These are phyloP conservation scores for Suillus spraguei DNA, from an alignment of 768 basidiomycete species.

Conservation along the genomic window DNA sequence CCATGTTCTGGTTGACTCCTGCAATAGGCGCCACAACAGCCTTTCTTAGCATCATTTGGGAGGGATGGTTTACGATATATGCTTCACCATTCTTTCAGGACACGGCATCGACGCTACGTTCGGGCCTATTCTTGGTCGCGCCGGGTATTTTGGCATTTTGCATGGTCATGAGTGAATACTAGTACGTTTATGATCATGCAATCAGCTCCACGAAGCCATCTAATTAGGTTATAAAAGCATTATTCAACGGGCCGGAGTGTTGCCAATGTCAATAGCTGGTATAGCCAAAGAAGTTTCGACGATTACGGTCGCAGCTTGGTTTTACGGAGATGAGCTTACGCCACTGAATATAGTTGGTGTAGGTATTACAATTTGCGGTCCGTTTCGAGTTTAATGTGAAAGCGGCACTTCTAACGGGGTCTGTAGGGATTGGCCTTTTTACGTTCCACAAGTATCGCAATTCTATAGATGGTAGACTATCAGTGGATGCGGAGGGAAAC, in stretches of 20 bases:
- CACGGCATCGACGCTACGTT: slow-evolving; percentile 50
- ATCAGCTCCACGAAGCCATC: slow-evolving; percentile 35
- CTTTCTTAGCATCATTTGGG: slow-evolving; percentile 65
- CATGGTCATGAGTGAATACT: slow-evolving; percentile 97
- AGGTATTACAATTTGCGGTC: slow-evolving; percentile 85
- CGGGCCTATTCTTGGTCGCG: slow-evolving; percentile 64
- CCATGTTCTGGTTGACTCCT: slow-evolving; percentile 93
- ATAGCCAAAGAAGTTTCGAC: slow-evolving; percentile 99
- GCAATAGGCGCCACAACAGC: slow-evolving; percentile 79
- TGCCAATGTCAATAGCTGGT: slow-evolving; percentile 97
- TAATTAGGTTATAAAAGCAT: slow-evolving; percentile 57
- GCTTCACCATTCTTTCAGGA: slow-evolving; percentile 70
- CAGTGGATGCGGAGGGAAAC: slow-evolving; percentile 78
- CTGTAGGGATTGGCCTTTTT: slow-evolving; percentile 85
- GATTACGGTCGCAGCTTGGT: slow-evolving; percentile 88
- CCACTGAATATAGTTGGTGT: slow-evolving; percentile 91
- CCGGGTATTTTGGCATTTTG: slow-evolving; percentile 90
- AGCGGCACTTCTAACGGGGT: neutral
- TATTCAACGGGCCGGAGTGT: slow-evolving; percentile 89
- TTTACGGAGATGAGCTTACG: slow-evolving; percentile 92
- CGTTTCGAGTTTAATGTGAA: slow-evolving; percentile 29
- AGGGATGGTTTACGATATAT: slow-evolving; percentile 76
- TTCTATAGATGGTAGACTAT: slow-evolving; percentile 69
- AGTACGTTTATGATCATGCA: slow-evolving; percentile 78
- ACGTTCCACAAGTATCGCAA: slow-evolving; percentile 96